Conservation (phyloP, 1,284 basidiomycete genomes). For the Ceratobasidium sp. region DNA sequence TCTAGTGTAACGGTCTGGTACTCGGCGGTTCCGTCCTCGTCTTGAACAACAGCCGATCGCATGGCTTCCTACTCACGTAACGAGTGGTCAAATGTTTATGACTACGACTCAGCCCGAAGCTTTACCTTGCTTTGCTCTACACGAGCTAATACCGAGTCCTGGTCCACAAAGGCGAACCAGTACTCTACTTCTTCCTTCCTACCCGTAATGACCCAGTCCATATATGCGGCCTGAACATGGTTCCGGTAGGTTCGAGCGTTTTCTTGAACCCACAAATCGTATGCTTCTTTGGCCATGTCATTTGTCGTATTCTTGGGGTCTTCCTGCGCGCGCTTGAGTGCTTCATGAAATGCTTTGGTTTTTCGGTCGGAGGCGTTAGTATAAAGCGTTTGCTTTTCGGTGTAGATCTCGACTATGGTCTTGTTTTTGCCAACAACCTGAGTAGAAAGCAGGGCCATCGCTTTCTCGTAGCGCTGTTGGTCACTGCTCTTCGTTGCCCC, state of each 20-base stretch:
- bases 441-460: not conserved
- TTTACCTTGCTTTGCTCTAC: conserved; percentile 17
- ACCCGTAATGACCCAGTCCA: conserved; percentile 17
- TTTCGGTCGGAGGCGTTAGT: not conserved
- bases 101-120: not conserved
- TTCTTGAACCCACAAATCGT: conserved; percentile 5
- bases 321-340: not conserved
- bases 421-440: not conserved
- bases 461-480: not conserved
- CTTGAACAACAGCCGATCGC: conserved; percentile 2
- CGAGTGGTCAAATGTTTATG: not conserved
- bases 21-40: not conserved
- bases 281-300: not conserved
- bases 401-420: not conserved
- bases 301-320: not conserved
- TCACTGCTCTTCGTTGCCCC: not conserved
- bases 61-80: not conserved
- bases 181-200: conserved; percentile 11
- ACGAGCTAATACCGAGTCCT: conserved; percentile 2
- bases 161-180: conserved; percentile 22
- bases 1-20: conserved; percentile 10
- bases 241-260: not conserved
- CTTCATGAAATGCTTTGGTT: conserved; percentile 5
- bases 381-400: conserved; percentile 1
- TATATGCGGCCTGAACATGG: conserved; percentile 22